These are phyloP conservation scores for Botrytis galanthina DNA, from an alignment of 2,329 filamentous ascomycete genomes.

Conservation along the genomic window DNA sequence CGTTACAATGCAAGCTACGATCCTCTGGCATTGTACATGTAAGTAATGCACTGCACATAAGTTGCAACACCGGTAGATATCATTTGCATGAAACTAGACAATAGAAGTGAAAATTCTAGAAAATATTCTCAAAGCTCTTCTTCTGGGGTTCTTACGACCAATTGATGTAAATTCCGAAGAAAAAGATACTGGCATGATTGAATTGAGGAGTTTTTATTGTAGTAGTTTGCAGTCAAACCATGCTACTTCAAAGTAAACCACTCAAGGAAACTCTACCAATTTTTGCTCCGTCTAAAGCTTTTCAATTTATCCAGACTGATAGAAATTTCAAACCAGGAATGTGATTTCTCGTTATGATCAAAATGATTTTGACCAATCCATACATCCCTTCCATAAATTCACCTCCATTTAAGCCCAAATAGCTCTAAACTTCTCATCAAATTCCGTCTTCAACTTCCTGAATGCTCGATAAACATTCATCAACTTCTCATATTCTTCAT, in stretches of 20 bases:
- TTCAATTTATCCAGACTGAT: neutral
- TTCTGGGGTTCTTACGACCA: neutral
- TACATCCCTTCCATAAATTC: neutral
- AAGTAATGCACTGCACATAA: neutral
- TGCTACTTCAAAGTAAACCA: neutral
- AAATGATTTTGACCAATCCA: neutral
- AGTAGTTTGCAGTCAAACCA: neutral
- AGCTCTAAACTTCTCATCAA: conserved; percentile 58
- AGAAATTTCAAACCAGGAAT: neutral
- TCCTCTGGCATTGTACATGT: neutral
- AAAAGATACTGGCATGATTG: neutral
- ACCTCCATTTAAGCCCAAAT: conserved; percentile 35
- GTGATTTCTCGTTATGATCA: neutral
- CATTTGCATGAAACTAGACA: neutral
- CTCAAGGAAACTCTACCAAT: neutral
- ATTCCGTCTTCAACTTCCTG: conserved; percentile 54
- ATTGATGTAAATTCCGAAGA: neutral
- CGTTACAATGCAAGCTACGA: neutral
- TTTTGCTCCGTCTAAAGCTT: neutral
- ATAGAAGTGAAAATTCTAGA: neutral
- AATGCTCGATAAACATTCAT: conserved; percentile 59
- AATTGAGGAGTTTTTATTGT: neutral
- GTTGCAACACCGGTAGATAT: neutral
- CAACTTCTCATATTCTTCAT: conserved; percentile 47
- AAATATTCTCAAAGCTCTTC: neutral